phyloP scores from a whole-genome alignment of 2,329 filamentous ascomycete species.

The Ambrosiella beaveri region DNA sequence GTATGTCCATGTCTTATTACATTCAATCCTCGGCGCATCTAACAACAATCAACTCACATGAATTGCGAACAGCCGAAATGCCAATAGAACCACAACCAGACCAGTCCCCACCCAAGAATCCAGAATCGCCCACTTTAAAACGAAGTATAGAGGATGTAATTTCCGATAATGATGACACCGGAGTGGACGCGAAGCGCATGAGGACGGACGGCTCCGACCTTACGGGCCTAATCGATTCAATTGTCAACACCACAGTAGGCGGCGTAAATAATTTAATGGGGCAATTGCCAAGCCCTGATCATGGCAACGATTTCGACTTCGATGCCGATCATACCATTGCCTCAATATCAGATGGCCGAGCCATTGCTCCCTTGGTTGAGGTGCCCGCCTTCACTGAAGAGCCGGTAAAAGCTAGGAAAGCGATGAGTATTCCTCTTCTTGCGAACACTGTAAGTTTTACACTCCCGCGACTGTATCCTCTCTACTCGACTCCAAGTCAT shows the following conservation, averaged over 20 bases:
- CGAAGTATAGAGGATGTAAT: slow-evolving; percentile 3
- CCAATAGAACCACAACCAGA: not conserved
- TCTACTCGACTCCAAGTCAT: not conserved
- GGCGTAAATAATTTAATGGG: slow-evolving; percentile 24
- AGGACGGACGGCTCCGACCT: slow-evolving; percentile 11
- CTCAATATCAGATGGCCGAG: slow-evolving; percentile 17
- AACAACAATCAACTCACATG: not conserved
- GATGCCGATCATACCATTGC: slow-evolving; percentile 20
- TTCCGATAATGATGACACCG: not conserved
- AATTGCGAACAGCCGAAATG: not conserved
- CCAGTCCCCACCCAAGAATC: not conserved
- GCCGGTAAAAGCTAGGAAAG: slow-evolving; percentile 23
- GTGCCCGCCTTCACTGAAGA: slow-evolving; percentile 20
- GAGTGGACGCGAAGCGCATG: slow-evolving; percentile 12
- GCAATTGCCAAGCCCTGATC: slow-evolving; percentile 17
- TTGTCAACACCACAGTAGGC: slow-evolving; percentile 26
- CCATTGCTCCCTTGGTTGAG: slow-evolving; percentile 17
- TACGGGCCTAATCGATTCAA: slow-evolving; percentile 11
- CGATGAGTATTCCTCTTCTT: slow-evolving; percentile 23
- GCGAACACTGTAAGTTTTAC: slow-evolving; percentile 23
- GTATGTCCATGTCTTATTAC: slow-evolving; percentile 1
- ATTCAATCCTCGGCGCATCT: not conserved
- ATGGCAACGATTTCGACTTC: slow-evolving; percentile 16
- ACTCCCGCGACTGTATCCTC: not conserved
- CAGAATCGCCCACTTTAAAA: slow-evolving; percentile 8